Evolutionary conservation across 352 stramenopile genomes (phyloP), one percentile per base, ranked within the genome.

Genomic region (Globisporangium mamillatum): DNA sequence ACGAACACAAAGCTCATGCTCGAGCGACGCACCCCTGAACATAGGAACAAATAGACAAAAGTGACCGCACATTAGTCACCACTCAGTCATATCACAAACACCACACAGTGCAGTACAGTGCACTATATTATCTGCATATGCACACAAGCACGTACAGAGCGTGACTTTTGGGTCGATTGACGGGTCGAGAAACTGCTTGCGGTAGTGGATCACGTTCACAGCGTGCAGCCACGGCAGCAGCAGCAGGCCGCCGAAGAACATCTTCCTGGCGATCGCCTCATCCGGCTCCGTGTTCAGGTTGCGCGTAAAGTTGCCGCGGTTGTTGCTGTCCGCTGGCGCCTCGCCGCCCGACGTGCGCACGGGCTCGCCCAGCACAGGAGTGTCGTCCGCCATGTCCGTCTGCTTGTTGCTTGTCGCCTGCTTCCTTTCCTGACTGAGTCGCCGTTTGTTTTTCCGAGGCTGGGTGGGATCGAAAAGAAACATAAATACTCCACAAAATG

Each of bases 221-320:
- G 90, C 73, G 69, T 93, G 87, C 63, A 95, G 80, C 88, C 88
- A 95, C 50, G 88, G 88, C 59, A 95, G 73, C 57, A 92, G 79
- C 54, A 72, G 66, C 24, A 91, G 68, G 0, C 88, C 88, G 63
- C 88, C 88, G 22, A 95, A 72, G 66, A 95, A 95, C 82, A 95
- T 93, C 75, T 95, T 95, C 56, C 70, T 77, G 41, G 88, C 88
- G 65, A 95, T 82, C 9, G 64, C 70, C 48, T 84, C 79, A 63
- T 95, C 86, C 32, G 81, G 61, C 71, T 95, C 88, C 58, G 85
- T 84, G 75, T 91, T 93, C 50, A 92, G 65, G 76, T 95, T 95
- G 25, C 88, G 86, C 72, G 88, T 95, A 58, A 95, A 94, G 75
- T 95, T 95, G 63, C 86, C 88, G 54, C 85, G 86, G 74, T 93